Conservation (phyloP, 2,329 filamentous ascomycete species). For the Colletotrichum graminicola region DNA sequence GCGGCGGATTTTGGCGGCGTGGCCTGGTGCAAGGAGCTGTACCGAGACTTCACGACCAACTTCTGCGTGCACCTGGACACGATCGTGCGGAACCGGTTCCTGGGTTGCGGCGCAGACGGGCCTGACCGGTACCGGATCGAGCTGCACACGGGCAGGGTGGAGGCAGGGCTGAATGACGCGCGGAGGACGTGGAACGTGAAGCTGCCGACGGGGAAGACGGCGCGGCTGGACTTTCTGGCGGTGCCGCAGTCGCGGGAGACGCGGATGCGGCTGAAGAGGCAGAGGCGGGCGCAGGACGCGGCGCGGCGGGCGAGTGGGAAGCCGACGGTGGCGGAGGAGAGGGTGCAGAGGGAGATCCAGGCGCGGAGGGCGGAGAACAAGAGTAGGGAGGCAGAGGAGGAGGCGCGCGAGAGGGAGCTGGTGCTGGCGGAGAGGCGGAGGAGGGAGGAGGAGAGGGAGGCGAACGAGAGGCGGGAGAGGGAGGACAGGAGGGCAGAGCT, state of each 20-base stretch:
- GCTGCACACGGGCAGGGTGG: background rate
- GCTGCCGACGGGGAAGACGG: conserved; percentile 28
- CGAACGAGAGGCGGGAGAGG: background rate
- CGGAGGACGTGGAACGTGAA: background rate
- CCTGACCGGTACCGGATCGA: background rate
- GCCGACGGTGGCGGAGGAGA: conserved; percentile 23
- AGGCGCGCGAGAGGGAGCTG: background rate
- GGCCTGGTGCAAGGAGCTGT: conserved; percentile 12
- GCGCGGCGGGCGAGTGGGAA: conserved; percentile 1
- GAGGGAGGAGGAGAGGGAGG: conserved; percentile 3
- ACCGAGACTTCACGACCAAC: conserved; percentile 33
- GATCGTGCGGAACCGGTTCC: conserved; percentile 24
- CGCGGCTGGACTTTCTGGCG: conserved; percentile 21
- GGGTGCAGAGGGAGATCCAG: background rate
- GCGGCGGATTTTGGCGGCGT: background rate
- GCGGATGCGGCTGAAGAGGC: conserved; percentile 1
- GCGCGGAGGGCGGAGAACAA: background rate
- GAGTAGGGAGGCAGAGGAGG: background rate
- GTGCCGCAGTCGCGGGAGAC: conserved; percentile 29
- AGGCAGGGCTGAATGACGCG: conserved; percentile 6
- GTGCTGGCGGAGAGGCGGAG: conserved; percentile 5
- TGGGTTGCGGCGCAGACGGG: conserved; percentile 5
- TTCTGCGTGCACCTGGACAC: conserved; percentile 27
- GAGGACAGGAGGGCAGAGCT: conserved; percentile 14
- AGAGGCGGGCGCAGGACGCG: background rate